These are phyloP conservation scores for Entomortierella lignicola DNA, from an alignment of 192 early-diverging fungal species.

Conservation along the genomic window DNA sequence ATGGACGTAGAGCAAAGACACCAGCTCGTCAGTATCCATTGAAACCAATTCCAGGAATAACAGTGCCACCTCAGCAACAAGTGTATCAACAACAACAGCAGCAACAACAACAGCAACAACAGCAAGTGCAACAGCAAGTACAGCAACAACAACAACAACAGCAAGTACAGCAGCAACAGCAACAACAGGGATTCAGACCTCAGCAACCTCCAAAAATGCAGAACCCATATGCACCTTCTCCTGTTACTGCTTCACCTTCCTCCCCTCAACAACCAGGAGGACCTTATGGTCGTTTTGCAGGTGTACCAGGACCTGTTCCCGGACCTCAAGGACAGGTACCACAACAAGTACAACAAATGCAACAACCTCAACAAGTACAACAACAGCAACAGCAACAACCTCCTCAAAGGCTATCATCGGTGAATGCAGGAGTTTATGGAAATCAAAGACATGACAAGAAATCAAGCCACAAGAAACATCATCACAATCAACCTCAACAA, in stretches of 20 bases:
- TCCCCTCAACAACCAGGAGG: conserved; percentile 35
- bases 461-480: conserved; percentile 47
- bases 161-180: conserved; percentile 14
- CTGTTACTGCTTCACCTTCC: conserved; percentile 15
- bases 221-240: conserved; percentile 16
- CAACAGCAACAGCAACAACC: too few species aligned
- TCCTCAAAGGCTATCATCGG: conserved; percentile 29
- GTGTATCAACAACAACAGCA: conserved; percentile 3
- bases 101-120: conserved; percentile 1
- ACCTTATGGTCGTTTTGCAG: conserved; percentile 24
- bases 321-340: conserved; percentile 23
- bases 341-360: too few species aligned
- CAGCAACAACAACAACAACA: conserved; percentile 17
- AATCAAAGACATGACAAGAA: conserved; percentile 47
- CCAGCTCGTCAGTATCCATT: conserved; percentile 38
- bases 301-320: conserved; percentile 8
- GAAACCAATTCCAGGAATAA: conserved; percentile 22
- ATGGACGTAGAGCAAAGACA: conserved; percentile 45
- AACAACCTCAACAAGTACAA: too few species aligned
- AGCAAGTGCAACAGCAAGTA: conserved; percentile 3
- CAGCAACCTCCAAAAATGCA: conserved; percentile 26
- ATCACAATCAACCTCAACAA: conserved; percentile 35
- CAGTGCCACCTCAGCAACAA: conserved; percentile 17
- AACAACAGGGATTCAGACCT: conserved; percentile 3
- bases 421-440: conserved; percentile 24